A percentile compares a stretch with the other conserved stretches of the same genome.
Evolutionary conservation across 176 grass and related monocot species (phyloP).

Genomic region (Lolium perenne): DNA sequence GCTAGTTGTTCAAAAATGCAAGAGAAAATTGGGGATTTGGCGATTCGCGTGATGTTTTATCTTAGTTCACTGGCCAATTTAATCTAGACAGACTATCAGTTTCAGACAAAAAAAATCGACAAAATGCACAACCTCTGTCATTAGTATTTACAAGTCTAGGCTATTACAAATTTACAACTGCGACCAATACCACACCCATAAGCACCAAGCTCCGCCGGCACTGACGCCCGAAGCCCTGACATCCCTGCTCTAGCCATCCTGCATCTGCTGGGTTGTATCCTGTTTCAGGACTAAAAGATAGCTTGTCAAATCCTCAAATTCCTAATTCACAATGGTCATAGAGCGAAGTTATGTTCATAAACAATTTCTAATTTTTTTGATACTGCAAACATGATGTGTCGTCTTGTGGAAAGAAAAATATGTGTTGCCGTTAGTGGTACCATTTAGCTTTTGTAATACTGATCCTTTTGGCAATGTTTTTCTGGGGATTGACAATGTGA

Average conservation of each 20-base stretch:
- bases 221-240: neutral
- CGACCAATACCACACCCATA: neutral
- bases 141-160: too few species aligned
- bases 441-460: neutral
- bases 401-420: neutral
- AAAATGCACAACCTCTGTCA: too few species aligned
- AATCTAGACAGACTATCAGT: too few species aligned
- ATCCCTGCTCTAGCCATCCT: neutral
- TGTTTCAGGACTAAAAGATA: neutral
- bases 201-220: neutral
- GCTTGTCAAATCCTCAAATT: neutral
- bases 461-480: neutral
- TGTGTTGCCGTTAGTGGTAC: neutral
- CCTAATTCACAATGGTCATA: neutral
- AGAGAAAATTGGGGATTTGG: neutral
- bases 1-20: neutral
- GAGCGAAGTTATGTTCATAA: neutral
- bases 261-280: neutral
- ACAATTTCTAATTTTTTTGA: neutral
- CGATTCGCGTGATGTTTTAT: neutral
- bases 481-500: neutral
- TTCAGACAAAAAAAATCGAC: too few species aligned
- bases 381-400: neutral
- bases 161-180: neutral
- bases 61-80: neutral